Evolutionary conservation across 768 basidiomycete species (phyloP), one percentile per base, ranked within the genome.

Genomic region (Suillus subalutaceus): DNA sequence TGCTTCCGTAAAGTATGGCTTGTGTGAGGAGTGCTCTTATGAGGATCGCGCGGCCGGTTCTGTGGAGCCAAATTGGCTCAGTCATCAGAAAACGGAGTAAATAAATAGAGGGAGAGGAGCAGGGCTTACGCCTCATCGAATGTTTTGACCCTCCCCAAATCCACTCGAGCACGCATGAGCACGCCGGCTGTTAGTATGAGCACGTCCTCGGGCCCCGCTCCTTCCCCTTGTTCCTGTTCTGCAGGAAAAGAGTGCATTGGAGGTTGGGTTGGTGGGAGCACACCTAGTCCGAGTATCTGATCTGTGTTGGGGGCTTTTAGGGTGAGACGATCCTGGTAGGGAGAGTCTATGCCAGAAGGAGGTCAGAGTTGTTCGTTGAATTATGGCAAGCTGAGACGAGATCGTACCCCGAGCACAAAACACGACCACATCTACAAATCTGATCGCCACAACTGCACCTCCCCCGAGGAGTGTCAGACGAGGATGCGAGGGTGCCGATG

Each of bases 21-120:
- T 94, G 91, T 55, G 87, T 91, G 88, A 94, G 89, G 32, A 87
- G 91, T 10, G 90, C 88, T 75, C 90, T 90, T 73, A 93, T 86
- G 32, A 94, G 79, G 65, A 85, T 85, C 3, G 90, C 87, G 52
- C 80, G 85, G 66, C 88, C 92, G 64, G 82, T 86, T 62, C 88
- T 90, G 64, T 46, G 26, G 37, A 43, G 4, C 56, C 16, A 64
- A 57, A 62, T 66, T 56, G 65, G 30, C 63, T 59, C 35, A 43
- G 6, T 26, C 18, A 30, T 30, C 7, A 48, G 55, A 12, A n/a
- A 62, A 38, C 44, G 10, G 37, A 1, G 57, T 43, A 50, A 43
- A 62, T 20, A 62, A 18, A 15, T 8, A 23, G 41, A 40, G 23
- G 23, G 23, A 7, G 9, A 38, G 35, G 52, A 59, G 48, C 16